Conservation (phyloP, 208 protist genomes). For the Leishmania tropica region DNA sequence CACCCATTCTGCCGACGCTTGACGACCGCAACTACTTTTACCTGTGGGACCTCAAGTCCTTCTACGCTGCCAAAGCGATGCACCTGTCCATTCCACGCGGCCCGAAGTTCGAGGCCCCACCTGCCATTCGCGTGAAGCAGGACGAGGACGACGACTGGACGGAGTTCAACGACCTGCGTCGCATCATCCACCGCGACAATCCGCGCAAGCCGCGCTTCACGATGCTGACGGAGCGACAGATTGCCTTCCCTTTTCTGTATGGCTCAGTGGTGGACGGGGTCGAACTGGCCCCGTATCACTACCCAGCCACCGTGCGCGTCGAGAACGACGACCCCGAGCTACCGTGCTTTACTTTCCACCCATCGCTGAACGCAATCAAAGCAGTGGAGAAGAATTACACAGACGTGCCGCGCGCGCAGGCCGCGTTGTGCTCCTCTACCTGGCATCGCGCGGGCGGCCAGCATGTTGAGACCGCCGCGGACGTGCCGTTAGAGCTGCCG, state of each 20-base stretch:
- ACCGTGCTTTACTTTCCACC: constrained; percentile 99
- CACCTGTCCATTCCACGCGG: constrained; percentile 99
- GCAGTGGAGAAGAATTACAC: constrained; percentile 57
- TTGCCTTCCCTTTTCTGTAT: constrained; percentile 99
- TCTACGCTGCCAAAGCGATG: constrained; percentile 99
- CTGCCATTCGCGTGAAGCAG: constrained; percentile 35
- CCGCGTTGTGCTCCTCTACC: constrained; percentile 45
- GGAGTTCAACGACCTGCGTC: constrained; percentile 99
- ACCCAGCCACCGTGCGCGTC: constrained; percentile 91
- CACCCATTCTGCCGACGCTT: constrained; percentile 97
- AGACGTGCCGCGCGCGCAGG: constrained; percentile 24
- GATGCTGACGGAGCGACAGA: constrained; percentile 99
- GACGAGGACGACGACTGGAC: constrained; percentile 99
- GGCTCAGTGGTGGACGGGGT: constrained; percentile 97
- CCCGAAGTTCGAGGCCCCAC: constrained; percentile 96
- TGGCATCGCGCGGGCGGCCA: constrained; percentile 23
- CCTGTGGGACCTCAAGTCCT: constrained; percentile 99
- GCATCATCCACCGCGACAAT: constrained; percentile 99
- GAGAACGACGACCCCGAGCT: constrained; percentile 96
- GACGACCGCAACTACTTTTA: constrained; percentile 99
- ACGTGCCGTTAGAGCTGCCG: constrained; percentile 44
- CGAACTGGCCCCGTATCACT: constrained; percentile 95
- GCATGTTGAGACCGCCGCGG: constrained; percentile 32
- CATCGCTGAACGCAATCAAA: constrained; percentile 98
- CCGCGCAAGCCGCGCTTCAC: constrained; percentile 89